A percentile compares a stretch with the other conserved stretches of the same genome.
Conservation (phyloP, 2,329 filamentous ascomycete species). For the Aureobasidium sp. region DNA sequence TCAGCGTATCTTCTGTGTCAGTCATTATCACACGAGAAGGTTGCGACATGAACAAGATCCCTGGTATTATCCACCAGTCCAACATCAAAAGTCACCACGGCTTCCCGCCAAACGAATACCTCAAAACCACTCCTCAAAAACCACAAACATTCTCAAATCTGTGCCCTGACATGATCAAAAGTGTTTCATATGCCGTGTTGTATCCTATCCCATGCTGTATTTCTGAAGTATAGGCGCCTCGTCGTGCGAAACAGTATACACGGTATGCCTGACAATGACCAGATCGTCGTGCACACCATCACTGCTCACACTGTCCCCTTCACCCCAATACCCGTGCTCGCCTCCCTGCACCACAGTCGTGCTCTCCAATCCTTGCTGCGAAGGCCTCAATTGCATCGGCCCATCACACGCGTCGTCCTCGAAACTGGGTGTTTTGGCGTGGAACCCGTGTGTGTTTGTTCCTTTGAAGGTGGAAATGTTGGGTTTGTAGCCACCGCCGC, state of each 20-base stretch:
- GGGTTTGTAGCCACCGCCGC: neutral
- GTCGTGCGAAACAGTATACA: neutral
- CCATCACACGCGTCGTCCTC: neutral
- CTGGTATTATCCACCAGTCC: too few relatives aligned
- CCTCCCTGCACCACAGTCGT: neutral
- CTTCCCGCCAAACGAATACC: too few relatives aligned
- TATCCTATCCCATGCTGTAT: too few relatives aligned
- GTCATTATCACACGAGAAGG: too few relatives aligned
- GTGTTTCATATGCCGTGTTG: too few relatives aligned
- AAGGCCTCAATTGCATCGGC: neutral
- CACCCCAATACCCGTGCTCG: neutral
- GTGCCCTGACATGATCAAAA: too few relatives aligned
- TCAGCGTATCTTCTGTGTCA: too few relatives aligned
- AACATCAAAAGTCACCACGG: too few relatives aligned
- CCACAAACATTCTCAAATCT: too few relatives aligned
- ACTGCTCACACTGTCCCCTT: neutral
- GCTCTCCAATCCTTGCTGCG: neutral
- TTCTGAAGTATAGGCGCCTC: neutral
- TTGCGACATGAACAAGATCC: too few relatives aligned
- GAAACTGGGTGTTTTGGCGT: neutral
- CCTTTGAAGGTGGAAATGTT: neutral
- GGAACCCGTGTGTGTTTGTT: neutral
- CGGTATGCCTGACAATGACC: neutral
- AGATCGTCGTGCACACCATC: neutral
- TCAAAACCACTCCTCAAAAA: too few relatives aligned